A percentile compares a stretch with the other conserved stretches of the same genome.
Evolutionary conservation across 495 filamentous ascomycete genomes (phyloP).

Genomic region (Hypoxylon trugodes): DNA sequence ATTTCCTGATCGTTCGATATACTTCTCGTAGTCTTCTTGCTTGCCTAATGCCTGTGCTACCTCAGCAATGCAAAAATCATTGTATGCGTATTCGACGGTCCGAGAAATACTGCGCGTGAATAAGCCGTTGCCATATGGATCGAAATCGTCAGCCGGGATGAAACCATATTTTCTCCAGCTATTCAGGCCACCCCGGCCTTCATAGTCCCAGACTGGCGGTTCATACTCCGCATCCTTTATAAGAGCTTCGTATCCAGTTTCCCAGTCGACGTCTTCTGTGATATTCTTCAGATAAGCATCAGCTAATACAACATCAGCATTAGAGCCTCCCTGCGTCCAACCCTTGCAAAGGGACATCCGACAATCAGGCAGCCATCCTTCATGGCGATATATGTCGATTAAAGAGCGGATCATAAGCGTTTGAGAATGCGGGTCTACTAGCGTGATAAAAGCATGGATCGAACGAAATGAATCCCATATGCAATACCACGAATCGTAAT

Average conservation of each 20-base stretch:
- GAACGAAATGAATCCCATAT: constrained; percentile 74
- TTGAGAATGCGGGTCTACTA: constrained; percentile 70
- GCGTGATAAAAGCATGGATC: constrained; percentile 70
- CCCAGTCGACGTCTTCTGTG: constrained; percentile 67
- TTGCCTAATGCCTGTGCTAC: constrained; percentile 65
- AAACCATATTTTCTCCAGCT: constrained; percentile 71
- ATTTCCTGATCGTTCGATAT: constrained; percentile 62
- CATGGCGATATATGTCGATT: constrained; percentile 72
- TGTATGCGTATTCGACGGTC: constrained; percentile 76
- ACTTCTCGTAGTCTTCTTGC: constrained; percentile 64
- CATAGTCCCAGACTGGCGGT: constrained; percentile 69
- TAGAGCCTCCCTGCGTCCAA: constrained; percentile 75
- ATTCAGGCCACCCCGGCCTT: constrained; percentile 70
- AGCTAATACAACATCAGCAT: constrained; percentile 72
- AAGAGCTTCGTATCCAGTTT: constrained; percentile 69
- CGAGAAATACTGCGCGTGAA: constrained; percentile 72
- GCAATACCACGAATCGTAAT: constrained; percentile 77
- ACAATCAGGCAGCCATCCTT: constrained; percentile 72
- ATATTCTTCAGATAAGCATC: constrained; percentile 74
- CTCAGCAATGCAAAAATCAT: constrained; percentile 74
- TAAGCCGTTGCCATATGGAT: constrained; percentile 66
- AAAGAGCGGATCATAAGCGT: constrained; percentile 70
- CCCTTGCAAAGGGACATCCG: constrained; percentile 71
- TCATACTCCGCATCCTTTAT: constrained; percentile 75
- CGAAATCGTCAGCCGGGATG: constrained; percentile 69